These are phyloP conservation scores for Rhodomyrtus tomentosa DNA, from an alignment of 345 rosid genomes.

Conservation along the genomic window DNA sequence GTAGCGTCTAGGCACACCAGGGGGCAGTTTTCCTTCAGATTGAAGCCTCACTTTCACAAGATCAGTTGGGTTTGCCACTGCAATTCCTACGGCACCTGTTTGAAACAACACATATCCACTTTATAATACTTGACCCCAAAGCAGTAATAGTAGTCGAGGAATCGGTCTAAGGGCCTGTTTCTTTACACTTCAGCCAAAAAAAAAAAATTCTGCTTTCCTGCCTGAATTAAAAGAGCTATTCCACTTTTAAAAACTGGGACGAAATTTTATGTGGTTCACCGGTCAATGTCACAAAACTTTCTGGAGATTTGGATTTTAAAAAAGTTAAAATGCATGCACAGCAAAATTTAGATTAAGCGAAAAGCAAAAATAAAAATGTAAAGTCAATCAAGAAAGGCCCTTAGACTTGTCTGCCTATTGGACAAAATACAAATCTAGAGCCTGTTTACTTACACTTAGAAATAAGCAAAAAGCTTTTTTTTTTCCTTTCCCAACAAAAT, in stretches of 20 bases:
- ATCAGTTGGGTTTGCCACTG: slow-evolving; percentile 93
- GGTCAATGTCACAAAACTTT: not conserved
- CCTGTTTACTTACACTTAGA: not conserved
- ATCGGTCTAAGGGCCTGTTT: not conserved
- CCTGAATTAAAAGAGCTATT: not conserved
- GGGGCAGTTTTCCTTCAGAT: slow-evolving; percentile 91
- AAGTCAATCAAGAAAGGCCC: not conserved
- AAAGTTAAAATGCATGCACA: not conserved
- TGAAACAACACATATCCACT: not conserved
- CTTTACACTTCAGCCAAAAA: not conserved
- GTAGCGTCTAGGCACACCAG: slow-evolving; percentile 94
- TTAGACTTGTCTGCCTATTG: not conserved
- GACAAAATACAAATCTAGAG: not conserved
- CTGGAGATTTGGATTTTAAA: not conserved
- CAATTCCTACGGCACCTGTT: slow-evolving; percentile 85
- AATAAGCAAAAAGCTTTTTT: not conserved
- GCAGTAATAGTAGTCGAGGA: not conserved
- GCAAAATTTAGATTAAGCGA: not conserved
- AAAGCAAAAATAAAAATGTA: not conserved
- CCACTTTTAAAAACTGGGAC: not conserved
- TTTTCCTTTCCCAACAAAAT: not conserved
- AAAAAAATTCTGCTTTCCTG: not conserved
- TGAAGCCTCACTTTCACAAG: slow-evolving; percentile 99
- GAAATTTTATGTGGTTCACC: not conserved
- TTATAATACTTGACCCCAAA: not conserved